These are phyloP conservation scores for Arthonia radiata DNA, from an alignment of 495 filamentous ascomycete genomes.

Conservation along the genomic window DNA sequence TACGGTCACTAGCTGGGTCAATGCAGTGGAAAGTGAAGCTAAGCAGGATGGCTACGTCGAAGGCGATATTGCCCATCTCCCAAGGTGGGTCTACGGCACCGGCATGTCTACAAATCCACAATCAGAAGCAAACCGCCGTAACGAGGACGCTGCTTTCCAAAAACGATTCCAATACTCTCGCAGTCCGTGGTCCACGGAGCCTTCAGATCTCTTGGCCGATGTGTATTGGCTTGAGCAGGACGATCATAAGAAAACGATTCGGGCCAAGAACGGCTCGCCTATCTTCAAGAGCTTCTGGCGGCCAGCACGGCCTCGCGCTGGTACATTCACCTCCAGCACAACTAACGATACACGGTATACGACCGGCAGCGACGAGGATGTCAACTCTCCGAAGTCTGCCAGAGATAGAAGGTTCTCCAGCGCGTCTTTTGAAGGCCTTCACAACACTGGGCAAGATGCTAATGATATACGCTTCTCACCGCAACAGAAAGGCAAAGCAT, in stretches of 20 bases:
- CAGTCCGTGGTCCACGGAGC: conserved; percentile 37
- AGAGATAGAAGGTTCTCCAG: too few relatives aligned
- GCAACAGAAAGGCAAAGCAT: too few relatives aligned
- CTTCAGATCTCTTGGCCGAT: conserved; percentile 65
- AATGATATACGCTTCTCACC: too few relatives aligned
- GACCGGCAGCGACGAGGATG: too few relatives aligned
- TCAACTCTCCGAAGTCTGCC: too few relatives aligned
- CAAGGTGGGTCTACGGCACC: conserved; percentile 13
- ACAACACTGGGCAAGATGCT: too few relatives aligned
- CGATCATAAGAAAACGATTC: conserved; percentile 46
- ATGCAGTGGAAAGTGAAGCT: conserved; percentile 26
- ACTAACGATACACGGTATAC: too few relatives aligned
- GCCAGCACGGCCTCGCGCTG: conserved; percentile 24
- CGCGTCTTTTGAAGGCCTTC: too few relatives aligned
- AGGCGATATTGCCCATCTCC: conserved; percentile 9
- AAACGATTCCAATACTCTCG: conserved; percentile 1
- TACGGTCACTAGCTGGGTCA: conserved; percentile 48
- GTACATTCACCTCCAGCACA: too few relatives aligned
- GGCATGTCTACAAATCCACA: conserved; percentile 12
- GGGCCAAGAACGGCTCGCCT: conserved; percentile 43
- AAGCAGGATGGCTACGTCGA: conserved; percentile 15
- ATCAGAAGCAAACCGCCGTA: conserved; percentile 1
- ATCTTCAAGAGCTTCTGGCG: conserved; percentile 31
- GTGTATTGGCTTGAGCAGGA: conserved; percentile 61
- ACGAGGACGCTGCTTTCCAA: conserved; percentile 5